Percentiles rank a stretch among this genome's conserved stretches.
Conservation (phyloP, 306 rosid species). For the Quercus variabilis region DNA sequence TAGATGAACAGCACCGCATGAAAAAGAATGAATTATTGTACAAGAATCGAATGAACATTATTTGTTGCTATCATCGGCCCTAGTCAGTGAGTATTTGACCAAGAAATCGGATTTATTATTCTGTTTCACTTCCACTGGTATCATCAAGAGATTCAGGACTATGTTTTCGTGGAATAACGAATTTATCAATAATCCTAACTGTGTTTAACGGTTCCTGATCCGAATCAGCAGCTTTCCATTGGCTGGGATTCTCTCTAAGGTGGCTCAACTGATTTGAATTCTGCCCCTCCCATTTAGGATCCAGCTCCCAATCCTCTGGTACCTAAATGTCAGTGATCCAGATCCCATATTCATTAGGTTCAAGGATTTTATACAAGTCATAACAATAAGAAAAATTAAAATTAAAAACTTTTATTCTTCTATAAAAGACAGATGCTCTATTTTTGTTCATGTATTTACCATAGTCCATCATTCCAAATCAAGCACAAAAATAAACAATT, state of each 20-base stretch:
- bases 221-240: slow-evolving; percentile 49
- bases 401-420: too few relatives aligned
- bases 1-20: too few relatives aligned
- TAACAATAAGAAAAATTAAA: too few relatives aligned
- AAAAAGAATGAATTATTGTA: too few relatives aligned
- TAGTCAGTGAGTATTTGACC: slow-evolving; percentile 20
- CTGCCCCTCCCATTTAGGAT: slow-evolving; percentile 43
- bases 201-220: slow-evolving; percentile 66
- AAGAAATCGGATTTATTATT: slow-evolving; percentile 37
- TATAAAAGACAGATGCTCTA: too few relatives aligned
- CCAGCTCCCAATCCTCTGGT: slow-evolving; percentile 51
- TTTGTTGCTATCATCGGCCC: too few relatives aligned
- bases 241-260: slow-evolving; percentile 38
- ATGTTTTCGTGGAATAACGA: slow-evolving; percentile 48
- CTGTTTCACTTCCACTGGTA: not conserved
- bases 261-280: slow-evolving; percentile 34
- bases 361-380: too few relatives aligned
- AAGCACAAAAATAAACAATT: too few relatives aligned
- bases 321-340: slow-evolving; percentile 25
- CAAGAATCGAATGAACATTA: too few relatives aligned
- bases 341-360: not conserved
- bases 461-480: too few relatives aligned
- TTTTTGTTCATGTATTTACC: too few relatives aligned
- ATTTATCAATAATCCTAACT: slow-evolving; percentile 79
- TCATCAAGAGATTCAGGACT: slow-evolving; percentile 6